A percentile compares a stretch with the other conserved stretches of the same genome.
Conservation (phyloP, 345 rosid genomes). For the Eucalyptus sp. region DNA sequence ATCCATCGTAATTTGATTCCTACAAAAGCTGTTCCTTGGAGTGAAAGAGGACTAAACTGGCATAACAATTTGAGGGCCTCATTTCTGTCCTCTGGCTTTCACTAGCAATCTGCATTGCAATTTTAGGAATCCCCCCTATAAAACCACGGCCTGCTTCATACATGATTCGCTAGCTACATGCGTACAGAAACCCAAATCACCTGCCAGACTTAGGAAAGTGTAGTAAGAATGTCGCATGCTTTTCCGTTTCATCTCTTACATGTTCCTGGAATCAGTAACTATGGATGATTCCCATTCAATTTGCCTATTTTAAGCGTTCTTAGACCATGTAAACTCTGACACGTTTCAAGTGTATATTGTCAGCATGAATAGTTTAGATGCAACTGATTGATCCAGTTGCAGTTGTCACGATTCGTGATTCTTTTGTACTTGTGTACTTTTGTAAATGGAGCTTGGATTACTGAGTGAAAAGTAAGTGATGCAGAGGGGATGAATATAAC, state of each 20-base stretch:
- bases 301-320: not conserved
- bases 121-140: not conserved
- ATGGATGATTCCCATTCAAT: not conserved
- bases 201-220: not conserved
- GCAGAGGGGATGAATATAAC: rapidly evolving
- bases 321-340: not conserved
- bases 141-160: not conserved
- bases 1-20: not conserved
- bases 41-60: not conserved
- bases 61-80: not conserved
- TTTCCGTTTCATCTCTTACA: not conserved
- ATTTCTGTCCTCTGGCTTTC: not conserved
- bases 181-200: not conserved
- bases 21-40: not conserved
- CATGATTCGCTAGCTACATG: not conserved
- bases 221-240: not conserved
- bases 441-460: too few relatives aligned
- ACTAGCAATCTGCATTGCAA: not conserved
- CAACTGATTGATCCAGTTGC: not conserved
- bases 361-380: not conserved
- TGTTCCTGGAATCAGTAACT: not conserved
- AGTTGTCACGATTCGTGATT: too few relatives aligned
- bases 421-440: too few relatives aligned
- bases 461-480: too few relatives aligned
- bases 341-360: not conserved